Conservation (phyloP, 352 stramenopile genomes). For the Phytophthora hybrid region DNA sequence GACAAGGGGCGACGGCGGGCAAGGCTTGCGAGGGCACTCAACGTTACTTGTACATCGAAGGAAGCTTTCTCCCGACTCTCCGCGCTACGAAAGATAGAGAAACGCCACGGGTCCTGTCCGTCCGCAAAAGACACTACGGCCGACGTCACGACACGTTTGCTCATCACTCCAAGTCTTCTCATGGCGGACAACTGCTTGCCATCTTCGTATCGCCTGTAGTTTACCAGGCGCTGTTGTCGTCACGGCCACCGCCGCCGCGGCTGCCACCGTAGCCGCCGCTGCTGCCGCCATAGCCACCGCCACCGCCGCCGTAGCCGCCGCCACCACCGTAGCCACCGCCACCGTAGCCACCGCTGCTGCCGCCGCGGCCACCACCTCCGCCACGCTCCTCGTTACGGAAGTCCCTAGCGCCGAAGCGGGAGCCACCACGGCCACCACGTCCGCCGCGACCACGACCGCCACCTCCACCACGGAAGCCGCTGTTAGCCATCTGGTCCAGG, state of each 20-base stretch:
- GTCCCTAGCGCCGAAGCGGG: constrained; percentile 88
- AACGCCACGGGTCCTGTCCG: constrained; percentile 39
- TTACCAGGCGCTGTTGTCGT: constrained; percentile 93
- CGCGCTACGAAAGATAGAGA: constrained; percentile 57
- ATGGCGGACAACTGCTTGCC: constrained; percentile 52
- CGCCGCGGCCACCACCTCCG: constrained; percentile 46
- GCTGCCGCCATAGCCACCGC: constrained; percentile 37
- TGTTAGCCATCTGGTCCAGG: constrained; percentile 95
- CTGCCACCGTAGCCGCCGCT: constrained; percentile 40
- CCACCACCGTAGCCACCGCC: constrained; percentile 37
- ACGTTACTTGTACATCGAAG: constrained; percentile 82
- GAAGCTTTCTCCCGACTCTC: constrained; percentile 78
- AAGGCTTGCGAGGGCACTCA: constrained; percentile 61
- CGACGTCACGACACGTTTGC: constrained; percentile 43
- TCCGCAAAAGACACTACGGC: constrained; percentile 38
- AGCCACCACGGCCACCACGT: constrained; percentile 65
- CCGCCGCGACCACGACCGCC: constrained; percentile 61
- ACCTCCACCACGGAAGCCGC: constrained; percentile 69
- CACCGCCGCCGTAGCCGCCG: constrained; percentile 41
- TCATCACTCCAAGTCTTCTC: constrained; percentile 52
- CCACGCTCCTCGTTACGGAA: constrained; percentile 83
- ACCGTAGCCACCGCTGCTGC: constrained; percentile 26
- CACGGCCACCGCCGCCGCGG: constrained; percentile 46
- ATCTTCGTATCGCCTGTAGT: constrained; percentile 41
- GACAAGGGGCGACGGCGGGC: constrained; percentile 38